A percentile compares a stretch with the other conserved stretches of the same genome.
Evolutionary conservation across 1,284 basidiomycete genomes (phyloP).

Genomic region (Irpex rosettiformis): DNA sequence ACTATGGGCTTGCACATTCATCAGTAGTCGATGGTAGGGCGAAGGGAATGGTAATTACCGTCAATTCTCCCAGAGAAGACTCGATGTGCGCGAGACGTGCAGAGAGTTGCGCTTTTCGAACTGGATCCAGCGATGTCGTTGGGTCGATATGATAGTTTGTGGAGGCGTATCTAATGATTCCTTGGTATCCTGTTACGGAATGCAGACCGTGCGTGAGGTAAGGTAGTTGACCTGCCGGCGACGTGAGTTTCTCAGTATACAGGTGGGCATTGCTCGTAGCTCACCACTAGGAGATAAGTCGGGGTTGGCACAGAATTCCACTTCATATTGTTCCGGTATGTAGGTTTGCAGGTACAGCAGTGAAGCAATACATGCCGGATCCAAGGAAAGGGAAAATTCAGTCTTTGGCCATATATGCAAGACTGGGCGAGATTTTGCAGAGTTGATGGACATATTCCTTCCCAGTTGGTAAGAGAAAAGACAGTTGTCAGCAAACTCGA

Average conservation of each 20-base stretch:
- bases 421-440: constrained; percentile 10
- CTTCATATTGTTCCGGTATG: constrained; percentile 58
- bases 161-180: constrained; percentile 62
- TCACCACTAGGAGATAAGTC: constrained; percentile 75
- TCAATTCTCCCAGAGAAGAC: constrained; percentile 62
- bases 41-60: constrained; percentile 43
- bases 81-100: constrained; percentile 67
- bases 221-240: constrained; percentile 59
- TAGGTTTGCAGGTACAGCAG: constrained; percentile 63
- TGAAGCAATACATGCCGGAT: constrained; percentile 61
- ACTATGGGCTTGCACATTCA: constrained; percentile 25
- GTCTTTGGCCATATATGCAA: constrained; percentile 68
- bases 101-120: constrained; percentile 47
- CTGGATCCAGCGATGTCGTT: constrained; percentile 41
- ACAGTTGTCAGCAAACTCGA: not conserved
- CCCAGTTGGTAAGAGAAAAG: not conserved
- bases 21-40: not conserved
- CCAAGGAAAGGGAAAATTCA: constrained; percentile 62
- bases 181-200: constrained; percentile 46
- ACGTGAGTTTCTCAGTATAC: not conserved
- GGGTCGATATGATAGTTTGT: constrained; percentile 35
- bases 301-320: constrained; percentile 62
- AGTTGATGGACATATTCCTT: not conserved
- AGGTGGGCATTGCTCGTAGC: constrained; percentile 26
- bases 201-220: constrained; percentile 58